These are phyloP conservation scores for Annona squamosa DNA, from an alignment of 164 flowering plant genomes.

Conservation along the genomic window DNA sequence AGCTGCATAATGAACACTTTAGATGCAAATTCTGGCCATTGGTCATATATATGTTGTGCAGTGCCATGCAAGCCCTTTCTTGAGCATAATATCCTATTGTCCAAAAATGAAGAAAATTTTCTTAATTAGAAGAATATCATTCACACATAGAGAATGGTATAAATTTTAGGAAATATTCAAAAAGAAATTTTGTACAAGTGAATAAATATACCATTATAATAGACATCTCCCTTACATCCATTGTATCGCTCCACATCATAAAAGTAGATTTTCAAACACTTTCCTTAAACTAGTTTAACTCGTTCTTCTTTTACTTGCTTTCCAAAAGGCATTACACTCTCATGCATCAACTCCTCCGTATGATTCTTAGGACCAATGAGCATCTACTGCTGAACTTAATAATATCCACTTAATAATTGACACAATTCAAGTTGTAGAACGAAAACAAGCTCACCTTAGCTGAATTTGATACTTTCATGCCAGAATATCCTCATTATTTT, in stretches of 20 bases:
- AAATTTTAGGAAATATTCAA: no score
- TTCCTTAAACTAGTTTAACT: conserved; percentile 49
- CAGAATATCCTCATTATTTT: no score
- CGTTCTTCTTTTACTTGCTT: conserved; percentile 67
- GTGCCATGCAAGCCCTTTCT: conserved; percentile 89
- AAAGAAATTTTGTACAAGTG: conserved; percentile 5
- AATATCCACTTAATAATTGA: no score
- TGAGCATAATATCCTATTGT: conserved; percentile 65
- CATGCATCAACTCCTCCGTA: no score
- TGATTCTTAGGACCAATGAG: no score
- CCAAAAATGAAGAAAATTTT: background rate
- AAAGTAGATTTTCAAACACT: conserved; percentile 41
- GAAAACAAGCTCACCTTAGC: no score
- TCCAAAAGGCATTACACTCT: conserved; percentile 61
- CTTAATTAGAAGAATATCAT: no score
- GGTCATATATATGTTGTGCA: conserved; percentile 52
- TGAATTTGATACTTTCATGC: no score
- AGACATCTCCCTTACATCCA: conserved; percentile 62
- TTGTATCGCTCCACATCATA: conserved; percentile 66
- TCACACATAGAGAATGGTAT: no score
- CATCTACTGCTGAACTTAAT: no score
- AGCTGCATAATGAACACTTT: conserved; percentile 19
- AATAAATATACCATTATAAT: conserved; percentile 66
- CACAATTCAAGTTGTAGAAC: no score
- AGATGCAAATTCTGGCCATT: conserved; percentile 46